These are phyloP conservation scores for Tylopilus felleus DNA, from an alignment of 768 basidiomycete genomes.

Conservation along the genomic window DNA sequence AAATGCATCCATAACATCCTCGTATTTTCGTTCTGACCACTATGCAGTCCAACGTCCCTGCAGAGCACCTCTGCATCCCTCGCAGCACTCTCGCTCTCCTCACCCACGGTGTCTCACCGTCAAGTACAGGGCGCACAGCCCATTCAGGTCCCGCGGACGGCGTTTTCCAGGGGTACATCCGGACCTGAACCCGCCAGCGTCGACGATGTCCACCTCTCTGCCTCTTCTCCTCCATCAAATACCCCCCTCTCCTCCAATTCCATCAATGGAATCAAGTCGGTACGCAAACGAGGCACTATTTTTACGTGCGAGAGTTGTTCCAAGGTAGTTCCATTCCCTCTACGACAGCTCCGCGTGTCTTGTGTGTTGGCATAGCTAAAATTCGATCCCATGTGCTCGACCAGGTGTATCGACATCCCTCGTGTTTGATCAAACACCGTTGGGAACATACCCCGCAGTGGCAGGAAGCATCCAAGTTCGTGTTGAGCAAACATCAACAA, in stretches of 20 bases:
- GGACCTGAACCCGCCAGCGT: constrained; percentile 9
- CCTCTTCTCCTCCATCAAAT: constrained; percentile 13
- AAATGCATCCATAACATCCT: neutral
- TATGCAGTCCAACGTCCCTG: constrained; percentile 33
- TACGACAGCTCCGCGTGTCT: constrained; percentile 1
- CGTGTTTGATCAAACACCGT: constrained; percentile 94
- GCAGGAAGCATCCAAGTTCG: constrained; percentile 87
- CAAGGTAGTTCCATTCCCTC: constrained; percentile 53
- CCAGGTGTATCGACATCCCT: constrained; percentile 87
- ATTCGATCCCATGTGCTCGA: neutral
- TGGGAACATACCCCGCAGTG: constrained; percentile 98
- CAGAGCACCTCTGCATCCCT: constrained; percentile 39
- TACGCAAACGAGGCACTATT: constrained; percentile 79
- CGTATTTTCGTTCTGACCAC: constrained; percentile 5
- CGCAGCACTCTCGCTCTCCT: constrained; percentile 40
- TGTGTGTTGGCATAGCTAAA: constrained; percentile 4
- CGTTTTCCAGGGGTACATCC: neutral
- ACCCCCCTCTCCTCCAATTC: constrained; percentile 9
- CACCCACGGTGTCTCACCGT: constrained; percentile 34
- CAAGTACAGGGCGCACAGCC: constrained; percentile 12
- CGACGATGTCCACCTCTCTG: constrained; percentile 16
- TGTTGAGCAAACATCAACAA: constrained; percentile 94
- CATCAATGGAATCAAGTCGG: constrained; percentile 32
- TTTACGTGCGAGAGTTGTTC: constrained; percentile 94
- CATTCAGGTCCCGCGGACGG: constrained; percentile 2